A percentile compares a stretch with the other conserved stretches of the same genome.
Evolutionary conservation across 495 filamentous ascomycete genomes (phyloP).

Genomic region (Trichoderma orchidacearum): DNA sequence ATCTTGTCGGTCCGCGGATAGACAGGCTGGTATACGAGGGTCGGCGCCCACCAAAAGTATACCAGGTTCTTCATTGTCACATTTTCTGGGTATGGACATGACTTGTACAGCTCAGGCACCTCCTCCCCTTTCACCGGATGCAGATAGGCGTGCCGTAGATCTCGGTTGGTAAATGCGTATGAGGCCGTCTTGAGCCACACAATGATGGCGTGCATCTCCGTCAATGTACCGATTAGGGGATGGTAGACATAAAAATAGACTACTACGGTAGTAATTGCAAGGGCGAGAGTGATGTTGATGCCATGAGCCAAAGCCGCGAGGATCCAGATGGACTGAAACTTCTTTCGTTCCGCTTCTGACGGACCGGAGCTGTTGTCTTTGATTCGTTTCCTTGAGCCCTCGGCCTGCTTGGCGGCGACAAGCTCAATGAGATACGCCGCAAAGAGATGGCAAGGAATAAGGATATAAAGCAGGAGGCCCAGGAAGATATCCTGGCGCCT

Average conservation of each 20-base stretch:
- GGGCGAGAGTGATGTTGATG: constrained; percentile 69
- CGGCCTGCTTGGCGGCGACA: constrained; percentile 62
- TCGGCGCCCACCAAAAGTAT: constrained; percentile 97
- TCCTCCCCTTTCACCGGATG: constrained; percentile 48
- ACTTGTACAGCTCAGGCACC: constrained; percentile 63
- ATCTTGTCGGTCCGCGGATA: constrained; percentile 72
- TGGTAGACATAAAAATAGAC: constrained; percentile 88
- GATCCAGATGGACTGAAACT: constrained; percentile 62
- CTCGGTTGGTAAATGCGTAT: constrained; percentile 92
- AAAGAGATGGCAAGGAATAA: constrained; percentile 82
- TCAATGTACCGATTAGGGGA: constrained; percentile 82
- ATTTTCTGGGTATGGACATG: constrained; percentile 83
- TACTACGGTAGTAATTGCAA: constrained; percentile 64
- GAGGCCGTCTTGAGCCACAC: constrained; percentile 93
- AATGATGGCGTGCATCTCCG: constrained; percentile 83
- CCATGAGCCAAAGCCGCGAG: constrained; percentile 64
- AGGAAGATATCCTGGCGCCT: constrained; percentile 62
- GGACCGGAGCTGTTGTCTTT: constrained; percentile 37
- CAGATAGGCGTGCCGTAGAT: constrained; percentile 78
- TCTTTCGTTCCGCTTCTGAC: constrained; percentile 39
- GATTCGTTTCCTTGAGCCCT: constrained; percentile 44
- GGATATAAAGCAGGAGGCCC: constrained; percentile 61
- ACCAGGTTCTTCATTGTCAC: constrained; percentile 72
- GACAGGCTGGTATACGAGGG: constrained; percentile 90
- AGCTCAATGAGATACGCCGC: constrained; percentile 80